phyloP scores from a whole-genome alignment of 2,329 filamentous ascomycete genomes.

The Ophiostoma australiae region DNA sequence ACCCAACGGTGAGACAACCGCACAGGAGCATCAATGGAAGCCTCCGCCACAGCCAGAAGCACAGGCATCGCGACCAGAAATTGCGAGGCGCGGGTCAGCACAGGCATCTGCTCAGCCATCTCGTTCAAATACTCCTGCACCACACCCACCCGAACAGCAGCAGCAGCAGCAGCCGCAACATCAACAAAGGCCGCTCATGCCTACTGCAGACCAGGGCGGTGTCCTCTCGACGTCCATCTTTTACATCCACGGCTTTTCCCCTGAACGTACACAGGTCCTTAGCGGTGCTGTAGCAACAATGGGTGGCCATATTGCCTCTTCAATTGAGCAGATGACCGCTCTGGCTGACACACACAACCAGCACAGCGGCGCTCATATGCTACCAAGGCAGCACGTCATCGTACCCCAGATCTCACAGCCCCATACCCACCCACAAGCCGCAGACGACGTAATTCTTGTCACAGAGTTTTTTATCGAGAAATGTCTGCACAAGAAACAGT shows the following conservation, averaged over 20 bases:
- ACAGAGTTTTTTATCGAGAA: conserved; percentile 94
- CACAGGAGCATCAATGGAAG: conserved; percentile 7
- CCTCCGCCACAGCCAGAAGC: neutral
- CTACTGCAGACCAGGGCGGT: conserved; percentile 12
- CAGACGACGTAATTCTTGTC: conserved; percentile 48
- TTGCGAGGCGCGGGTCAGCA: neutral
- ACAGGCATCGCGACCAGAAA: neutral
- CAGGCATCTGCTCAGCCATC: neutral
- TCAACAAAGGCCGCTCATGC: neutral
- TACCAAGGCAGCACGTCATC: conserved; percentile 46
- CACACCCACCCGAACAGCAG: neutral
- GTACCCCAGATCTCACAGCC: conserved; percentile 51
- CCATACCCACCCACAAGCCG: conserved; percentile 40
- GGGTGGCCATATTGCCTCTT: conserved; percentile 42
- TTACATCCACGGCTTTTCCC: conserved; percentile 55
- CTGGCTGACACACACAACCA: conserved; percentile 30
- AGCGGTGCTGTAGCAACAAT: conserved; percentile 46
- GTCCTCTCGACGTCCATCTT: conserved; percentile 53
- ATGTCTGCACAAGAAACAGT: conserved; percentile 70
- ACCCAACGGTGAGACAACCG: conserved; percentile 7
- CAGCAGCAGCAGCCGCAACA: neutral
- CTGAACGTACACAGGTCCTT: conserved; percentile 47
- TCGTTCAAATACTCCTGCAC: neutral
- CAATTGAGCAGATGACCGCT: conserved; percentile 41
- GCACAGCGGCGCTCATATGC: conserved; percentile 3